A percentile compares a stretch with the other conserved stretches of the same genome.
These are phyloP conservation scores for Trichoderma asperellum DNA, from an alignment of 2,329 filamentous ascomycete species.

Conservation along the genomic window DNA sequence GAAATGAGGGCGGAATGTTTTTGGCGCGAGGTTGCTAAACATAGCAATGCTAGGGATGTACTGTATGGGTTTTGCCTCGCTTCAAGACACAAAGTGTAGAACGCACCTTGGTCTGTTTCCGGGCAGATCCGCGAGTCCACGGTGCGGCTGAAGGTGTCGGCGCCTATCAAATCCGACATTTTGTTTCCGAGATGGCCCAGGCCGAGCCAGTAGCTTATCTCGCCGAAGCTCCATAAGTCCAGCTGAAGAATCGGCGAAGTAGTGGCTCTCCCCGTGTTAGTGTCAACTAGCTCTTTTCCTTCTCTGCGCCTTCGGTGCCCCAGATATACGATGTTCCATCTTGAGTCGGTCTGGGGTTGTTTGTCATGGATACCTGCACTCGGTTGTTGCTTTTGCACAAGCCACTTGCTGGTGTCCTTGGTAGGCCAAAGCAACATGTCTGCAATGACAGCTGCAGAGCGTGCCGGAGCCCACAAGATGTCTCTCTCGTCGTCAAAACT, in stretches of 20 bases:
- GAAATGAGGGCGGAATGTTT: not conserved
- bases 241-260: conserved; percentile 6
- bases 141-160: conserved; percentile 21
- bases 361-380: conserved; percentile 1
- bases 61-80: not conserved
- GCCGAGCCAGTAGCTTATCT: conserved; percentile 10
- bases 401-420: not conserved
- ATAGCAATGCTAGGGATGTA: conserved; percentile 2
- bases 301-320: not conserved
- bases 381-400: not conserved
- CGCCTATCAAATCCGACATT: conserved; percentile 6
- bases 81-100: not conserved
- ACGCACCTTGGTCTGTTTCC: conserved; percentile 15
- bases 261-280: not conserved
- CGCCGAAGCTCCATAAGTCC: conserved; percentile 4
- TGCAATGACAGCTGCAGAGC: not conserved
- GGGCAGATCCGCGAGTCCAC: conserved; percentile 22
- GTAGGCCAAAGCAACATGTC: not conserved
- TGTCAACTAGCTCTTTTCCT: not conserved
- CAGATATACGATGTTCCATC: conserved; percentile 7
- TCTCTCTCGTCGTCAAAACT: not conserved
- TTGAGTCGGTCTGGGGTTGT: not conserved
- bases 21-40: conserved; percentile 14
- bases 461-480: not conserved
- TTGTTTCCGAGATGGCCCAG: conserved; percentile 13